Evolutionary conservation across 2,329 filamentous ascomycete species (phyloP), one percentile per base, ranked within the genome.

Genomic region (Zelopaecilomyces penicillatus): DNA sequence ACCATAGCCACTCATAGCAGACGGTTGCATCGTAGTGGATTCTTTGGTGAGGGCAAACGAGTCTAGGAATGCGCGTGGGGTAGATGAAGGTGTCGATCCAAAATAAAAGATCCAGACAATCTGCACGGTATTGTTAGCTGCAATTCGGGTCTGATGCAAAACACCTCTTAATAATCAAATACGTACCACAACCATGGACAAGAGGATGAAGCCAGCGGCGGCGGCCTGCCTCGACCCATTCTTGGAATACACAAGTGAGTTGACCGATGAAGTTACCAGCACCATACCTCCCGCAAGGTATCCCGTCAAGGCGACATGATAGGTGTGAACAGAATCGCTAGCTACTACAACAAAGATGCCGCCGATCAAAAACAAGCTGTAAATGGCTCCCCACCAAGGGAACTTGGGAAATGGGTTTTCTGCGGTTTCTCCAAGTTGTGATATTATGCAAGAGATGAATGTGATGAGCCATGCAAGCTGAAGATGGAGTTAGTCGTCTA

Each of bases 41-140:
- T 95, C 90, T 69, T 97, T 97, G 70, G 93, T 81, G 26, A 96
- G 76, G 40, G 93, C 89, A 60, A 96, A 96, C 1, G 91, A 95
- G 68, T 98, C 93, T 56, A 97, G 85, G 63, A 94, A 95, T 46
- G 87, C 83, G 57, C 91, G 86, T 51, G 90, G 87, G 44, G 83
- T 79, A 11, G 90, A 87, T 36, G 87, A 86, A 1, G 91, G 89
- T 12, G 89, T 85, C 2, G 91, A 95, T 57, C 93, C 93, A 59
- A 96, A 98, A 73, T 97, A 97, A 68, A 97, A 95, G 55, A 96
- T 95, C 93, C 93, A 98, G 48, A 97, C 80, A 56, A 95, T 87
- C 90, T 96, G 56, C 34, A 29, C 46, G 30, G 10, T 9, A 6
- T 5, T 19, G 29, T 38, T 60, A 27, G 30, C 28, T 37, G 11